Evolutionary conservation across 2,329 filamentous ascomycete species (phyloP), one percentile per base, ranked within the genome.

Genomic region (Diaporthe ampelina): DNA sequence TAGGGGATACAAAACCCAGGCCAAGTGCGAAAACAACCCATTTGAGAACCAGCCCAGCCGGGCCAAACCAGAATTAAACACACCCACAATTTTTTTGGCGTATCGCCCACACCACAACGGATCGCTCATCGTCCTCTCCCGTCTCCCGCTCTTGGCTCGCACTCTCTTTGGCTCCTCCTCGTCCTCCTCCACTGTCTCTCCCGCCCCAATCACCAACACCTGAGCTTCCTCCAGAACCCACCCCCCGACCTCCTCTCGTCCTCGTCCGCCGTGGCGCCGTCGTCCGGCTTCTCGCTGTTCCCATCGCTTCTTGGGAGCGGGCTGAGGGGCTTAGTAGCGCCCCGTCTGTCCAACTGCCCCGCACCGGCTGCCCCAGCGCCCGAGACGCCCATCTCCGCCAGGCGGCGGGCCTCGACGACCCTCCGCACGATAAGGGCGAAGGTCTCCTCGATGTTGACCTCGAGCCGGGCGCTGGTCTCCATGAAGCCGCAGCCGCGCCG

Each of bases 391-490:
- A 84, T 83, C 78, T 87, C 87, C 5, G 88, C 88, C 58, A 87
- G 81, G 19, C 84, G 82, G 26, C 90, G 82, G n/a, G 85, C 85
- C 85, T 92, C 90, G 61, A 90, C 86, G 68, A 93, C 91, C 69
- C 91, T 86, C 35, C 90, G 86, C 57, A 92, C 88, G 74, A 92
- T 90, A 52, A 92, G 87, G 48, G 93, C 94, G 87, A 97, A 97
- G 0, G 94, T 96, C 88, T 97, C 94, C 82, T 97, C 94, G 76
- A 97, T 94, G 81, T 97, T 97, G 77, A 97, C 94, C 86, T 95
- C 94, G 79, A 95, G 90, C 72, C 94, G 86, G 6, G 94, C 94
- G 79, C 93, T 95, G 76, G 94, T 97, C 89, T 97, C 94, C 94
- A 97, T 97, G 84, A 97, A 97, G 52, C 94, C 94, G 83, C 94